These are phyloP conservation scores for Diaporthe sp. DNA, from an alignment of 2,329 filamentous ascomycete genomes.

Conservation along the genomic window DNA sequence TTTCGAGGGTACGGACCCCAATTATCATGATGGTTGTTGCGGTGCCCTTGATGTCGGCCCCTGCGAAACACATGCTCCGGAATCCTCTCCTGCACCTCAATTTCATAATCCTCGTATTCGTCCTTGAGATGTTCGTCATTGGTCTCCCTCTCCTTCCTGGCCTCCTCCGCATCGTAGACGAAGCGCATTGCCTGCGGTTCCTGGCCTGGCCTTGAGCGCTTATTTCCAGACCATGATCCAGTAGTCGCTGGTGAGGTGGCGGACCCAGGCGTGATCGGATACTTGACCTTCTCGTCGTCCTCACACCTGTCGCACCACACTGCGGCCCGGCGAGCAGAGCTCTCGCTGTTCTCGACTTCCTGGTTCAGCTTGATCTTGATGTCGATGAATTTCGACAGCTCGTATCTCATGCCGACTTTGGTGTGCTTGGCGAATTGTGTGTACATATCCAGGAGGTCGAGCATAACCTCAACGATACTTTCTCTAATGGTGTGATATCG, in stretches of 20 bases:
- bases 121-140: slow-evolving; percentile 77
- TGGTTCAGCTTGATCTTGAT: slow-evolving; percentile 89
- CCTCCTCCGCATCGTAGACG: slow-evolving; percentile 84
- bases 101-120: slow-evolving; percentile 80
- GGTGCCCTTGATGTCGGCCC: slow-evolving; percentile 34
- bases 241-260: slow-evolving; percentile 53
- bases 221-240: slow-evolving; percentile 50
- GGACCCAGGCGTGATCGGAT: slow-evolving; percentile 49
- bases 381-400: slow-evolving; percentile 82
- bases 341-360: slow-evolving; percentile 73
- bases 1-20: slow-evolving; percentile 35
- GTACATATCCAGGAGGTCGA: slow-evolving; percentile 93
- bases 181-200: slow-evolving; percentile 82
- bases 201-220: slow-evolving; percentile 52
- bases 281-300: slow-evolving; percentile 46
- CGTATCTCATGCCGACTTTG: slow-evolving; percentile 76
- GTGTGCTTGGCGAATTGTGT: slow-evolving; percentile 83
- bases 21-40: slow-evolving; percentile 33
- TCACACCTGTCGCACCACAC: slow-evolving; percentile 67
- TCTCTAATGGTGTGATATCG: slow-evolving; percentile 58
- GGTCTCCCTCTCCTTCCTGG: slow-evolving; percentile 74
- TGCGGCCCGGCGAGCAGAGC: slow-evolving; percentile 69
- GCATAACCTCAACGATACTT: slow-evolving; percentile 78
- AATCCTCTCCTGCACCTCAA: slow-evolving; percentile 78
- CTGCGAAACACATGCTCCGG: slow-evolving; percentile 45